These are phyloP conservation scores for Prunus yedoensis DNA, from an alignment of 331 rosid genomes.

Conservation along the genomic window DNA sequence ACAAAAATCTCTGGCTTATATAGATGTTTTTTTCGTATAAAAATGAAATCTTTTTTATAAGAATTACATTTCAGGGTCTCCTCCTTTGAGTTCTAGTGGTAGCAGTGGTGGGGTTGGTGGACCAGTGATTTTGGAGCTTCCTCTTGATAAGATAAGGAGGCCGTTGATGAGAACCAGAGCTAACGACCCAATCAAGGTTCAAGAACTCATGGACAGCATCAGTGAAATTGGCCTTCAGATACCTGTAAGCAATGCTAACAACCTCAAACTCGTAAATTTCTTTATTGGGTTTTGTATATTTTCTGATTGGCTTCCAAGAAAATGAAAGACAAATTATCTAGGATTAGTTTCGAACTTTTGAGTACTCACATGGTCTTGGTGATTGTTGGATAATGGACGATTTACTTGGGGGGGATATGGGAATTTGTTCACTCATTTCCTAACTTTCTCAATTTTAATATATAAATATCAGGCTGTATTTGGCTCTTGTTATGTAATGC, in stretches of 20 bases:
- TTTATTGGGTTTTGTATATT: not conserved
- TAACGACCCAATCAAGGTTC: constrained; percentile 71
- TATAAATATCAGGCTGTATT: too few species aligned
- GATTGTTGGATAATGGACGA: too few species aligned
- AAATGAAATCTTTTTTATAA: not conserved
- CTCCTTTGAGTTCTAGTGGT: constrained; percentile 34
- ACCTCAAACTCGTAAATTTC: not conserved
- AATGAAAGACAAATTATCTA: not conserved
- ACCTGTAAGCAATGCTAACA: constrained; percentile 51
- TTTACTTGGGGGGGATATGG: too few species aligned
- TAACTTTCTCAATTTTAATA: too few species aligned
- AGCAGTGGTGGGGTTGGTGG: constrained; percentile 62
- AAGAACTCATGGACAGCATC: constrained; percentile 85
- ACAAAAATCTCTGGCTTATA: not conserved
- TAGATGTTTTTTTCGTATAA: not conserved
- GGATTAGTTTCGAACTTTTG: not conserved
- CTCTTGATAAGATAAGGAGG: constrained; percentile 82
- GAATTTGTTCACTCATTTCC: too few species aligned
- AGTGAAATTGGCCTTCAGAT: constrained; percentile 87
- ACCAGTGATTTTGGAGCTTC: constrained; percentile 90
- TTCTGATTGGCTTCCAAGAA: constrained; percentile 12
- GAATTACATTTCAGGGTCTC: constrained; percentile 42
- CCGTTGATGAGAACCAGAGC: constrained; percentile 87
- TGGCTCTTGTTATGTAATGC: too few species aligned
- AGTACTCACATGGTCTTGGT: too few species aligned